Conservation (phyloP, 2,329 filamentous ascomycete genomes). For the Tolypocladium album region DNA sequence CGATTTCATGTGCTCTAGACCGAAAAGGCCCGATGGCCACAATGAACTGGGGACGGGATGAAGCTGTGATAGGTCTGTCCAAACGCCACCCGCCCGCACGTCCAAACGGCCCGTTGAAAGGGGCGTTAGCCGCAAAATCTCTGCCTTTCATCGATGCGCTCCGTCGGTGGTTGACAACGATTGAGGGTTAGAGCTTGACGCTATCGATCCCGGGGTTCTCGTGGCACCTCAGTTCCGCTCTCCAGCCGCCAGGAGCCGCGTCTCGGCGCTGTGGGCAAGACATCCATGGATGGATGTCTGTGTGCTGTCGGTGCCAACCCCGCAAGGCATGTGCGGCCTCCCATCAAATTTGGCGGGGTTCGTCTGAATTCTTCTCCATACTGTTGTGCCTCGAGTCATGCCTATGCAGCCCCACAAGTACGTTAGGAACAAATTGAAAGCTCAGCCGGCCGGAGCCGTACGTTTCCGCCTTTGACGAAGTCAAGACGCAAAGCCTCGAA, state of each 20-base stretch:
- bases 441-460: not conserved
- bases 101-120: not conserved
- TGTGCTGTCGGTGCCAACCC: not conserved
- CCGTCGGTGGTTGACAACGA: not conserved
- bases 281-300: too few relatives aligned
- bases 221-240: not conserved
- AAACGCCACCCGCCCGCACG: not conserved
- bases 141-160: not conserved
- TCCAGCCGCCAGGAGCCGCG: not conserved
- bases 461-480: not conserved
- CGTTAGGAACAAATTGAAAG: not conserved
- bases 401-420: not conserved
- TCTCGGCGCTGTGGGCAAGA: not conserved
- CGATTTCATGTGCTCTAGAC: not conserved
- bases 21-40: not conserved
- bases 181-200: not conserved
- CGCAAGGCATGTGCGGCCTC: not conserved
- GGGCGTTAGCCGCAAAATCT: not conserved
- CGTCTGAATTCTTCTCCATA: not conserved
- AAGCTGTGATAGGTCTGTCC: not conserved
- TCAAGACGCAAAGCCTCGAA: not conserved
- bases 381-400: not conserved
- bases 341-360: not conserved
- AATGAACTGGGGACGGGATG: not conserved
- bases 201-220: not conserved